phyloP scores from a whole-genome alignment of 441 rosid genomes.

The Omphalea diandra region DNA sequence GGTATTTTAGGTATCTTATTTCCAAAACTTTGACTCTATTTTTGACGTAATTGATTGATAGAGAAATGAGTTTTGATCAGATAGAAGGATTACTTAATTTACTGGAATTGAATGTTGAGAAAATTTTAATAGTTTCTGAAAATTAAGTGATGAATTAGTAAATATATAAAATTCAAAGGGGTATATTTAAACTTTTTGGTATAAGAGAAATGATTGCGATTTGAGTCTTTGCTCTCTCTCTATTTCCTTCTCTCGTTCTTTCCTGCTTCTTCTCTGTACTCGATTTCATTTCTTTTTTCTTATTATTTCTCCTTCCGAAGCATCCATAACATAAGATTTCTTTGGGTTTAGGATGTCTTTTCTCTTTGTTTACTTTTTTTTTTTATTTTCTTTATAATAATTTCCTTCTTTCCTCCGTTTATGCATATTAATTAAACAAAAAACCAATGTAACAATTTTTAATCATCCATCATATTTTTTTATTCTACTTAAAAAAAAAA shows the following conservation, averaged over 20 bases:
- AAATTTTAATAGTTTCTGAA: too few relatives aligned
- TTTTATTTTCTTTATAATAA: too few relatives aligned
- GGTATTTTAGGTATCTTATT: too few relatives aligned
- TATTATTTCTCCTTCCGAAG: conserved; percentile 24
- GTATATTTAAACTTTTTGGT: conserved; percentile 29
- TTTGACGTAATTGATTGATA: too few relatives aligned
- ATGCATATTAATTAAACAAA: conserved; percentile 23
- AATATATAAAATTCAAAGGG: too few relatives aligned
- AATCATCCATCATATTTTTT: conserved; percentile 26
- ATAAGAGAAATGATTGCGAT: conserved; percentile 48
- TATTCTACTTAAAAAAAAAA: background rate
- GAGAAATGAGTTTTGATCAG: too few relatives aligned
- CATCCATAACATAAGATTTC: conserved; percentile 20
- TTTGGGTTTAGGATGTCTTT: conserved; percentile 24
- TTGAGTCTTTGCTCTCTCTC: conserved; percentile 20
- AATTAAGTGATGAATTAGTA: too few relatives aligned
- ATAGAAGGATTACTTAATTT: too few relatives aligned
- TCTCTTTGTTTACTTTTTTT: conserved; percentile 27
- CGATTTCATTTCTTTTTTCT: conserved; percentile 30
- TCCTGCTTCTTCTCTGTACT: conserved; percentile 28
- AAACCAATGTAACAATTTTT: conserved; percentile 44
- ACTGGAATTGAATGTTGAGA: too few relatives aligned
- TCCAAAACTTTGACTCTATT: too few relatives aligned
- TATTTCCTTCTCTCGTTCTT: background rate
- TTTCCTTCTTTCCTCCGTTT: background rate